Evolutionary conservation across 805 yeast genomes (phyloP).

Genomic region (Pichia paraexigua): DNA sequence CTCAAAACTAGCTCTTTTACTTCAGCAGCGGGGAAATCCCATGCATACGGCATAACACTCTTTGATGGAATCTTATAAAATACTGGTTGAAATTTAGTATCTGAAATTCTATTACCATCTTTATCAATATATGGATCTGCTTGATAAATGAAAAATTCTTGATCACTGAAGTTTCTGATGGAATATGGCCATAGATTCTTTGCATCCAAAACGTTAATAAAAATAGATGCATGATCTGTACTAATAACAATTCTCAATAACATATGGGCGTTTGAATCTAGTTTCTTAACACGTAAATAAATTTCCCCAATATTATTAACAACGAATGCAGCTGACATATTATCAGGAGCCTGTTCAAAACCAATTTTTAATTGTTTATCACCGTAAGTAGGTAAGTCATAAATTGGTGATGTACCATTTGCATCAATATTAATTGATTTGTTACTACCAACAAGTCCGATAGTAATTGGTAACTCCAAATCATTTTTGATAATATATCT

Average conservation of each 20-base stretch:
- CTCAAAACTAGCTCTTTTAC: slow-evolving; percentile 73
- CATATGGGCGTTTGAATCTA: slow-evolving; percentile 51
- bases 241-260: slow-evolving; percentile 65
- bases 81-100: slow-evolving; percentile 63
- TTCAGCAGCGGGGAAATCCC: slow-evolving; percentile 92
- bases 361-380: slow-evolving; percentile 56
- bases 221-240: slow-evolving; percentile 76
- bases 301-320: slow-evolving; percentile 80
- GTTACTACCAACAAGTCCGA: slow-evolving; percentile 64
- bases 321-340: slow-evolving; percentile 85
- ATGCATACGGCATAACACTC: slow-evolving; percentile 96
- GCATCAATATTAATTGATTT: slow-evolving; percentile 39
- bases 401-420: slow-evolving; percentile 47
- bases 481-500: slow-evolving; percentile 68
- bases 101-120: slow-evolving; percentile 51
- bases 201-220: slow-evolving; percentile 66
- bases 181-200: slow-evolving; percentile 87
- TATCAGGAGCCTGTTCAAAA: slow-evolving; percentile 45
- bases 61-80: slow-evolving; percentile 76
- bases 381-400: slow-evolving; percentile 48
- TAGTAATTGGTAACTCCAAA: slow-evolving; percentile 44
- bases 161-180: slow-evolving; percentile 78
- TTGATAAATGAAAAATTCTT: slow-evolving; percentile 83
- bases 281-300: slow-evolving; percentile 60
- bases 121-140: slow-evolving; percentile 65